Percentiles rank a stretch among this genome's conserved stretches.
Conservation (phyloP, 805 yeast species). For the Metschnikowia arizonensis region DNA sequence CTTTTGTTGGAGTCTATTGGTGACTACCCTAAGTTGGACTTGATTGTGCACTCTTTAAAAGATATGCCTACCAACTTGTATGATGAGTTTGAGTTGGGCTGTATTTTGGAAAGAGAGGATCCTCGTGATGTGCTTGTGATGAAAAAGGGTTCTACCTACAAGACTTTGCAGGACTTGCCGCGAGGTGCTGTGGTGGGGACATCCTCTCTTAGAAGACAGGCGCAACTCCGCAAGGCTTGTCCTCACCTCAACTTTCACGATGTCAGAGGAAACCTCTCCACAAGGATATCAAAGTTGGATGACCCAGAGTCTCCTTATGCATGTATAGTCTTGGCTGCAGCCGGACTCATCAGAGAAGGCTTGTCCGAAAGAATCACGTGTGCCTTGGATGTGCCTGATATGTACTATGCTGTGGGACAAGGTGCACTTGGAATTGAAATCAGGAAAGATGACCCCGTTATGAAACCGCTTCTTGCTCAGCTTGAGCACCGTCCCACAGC, state of each 20-base stretch:
- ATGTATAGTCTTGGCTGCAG: conserved; percentile 86
- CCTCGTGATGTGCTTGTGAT: conserved; percentile 90
- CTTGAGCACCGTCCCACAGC: conserved; percentile 67
- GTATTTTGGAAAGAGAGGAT: conserved; percentile 81
- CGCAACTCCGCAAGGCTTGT: conserved; percentile 75
- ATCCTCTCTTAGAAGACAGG: conserved; percentile 88
- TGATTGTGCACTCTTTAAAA: conserved; percentile 90
- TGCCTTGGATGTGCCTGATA: conserved; percentile 64
- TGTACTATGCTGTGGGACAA: conserved; percentile 98
- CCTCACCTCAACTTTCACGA: conserved; percentile 78
- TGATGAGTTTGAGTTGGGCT: conserved; percentile 83
- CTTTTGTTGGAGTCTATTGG: conserved; percentile 62
- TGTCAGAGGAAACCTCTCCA: conserved; percentile 75
- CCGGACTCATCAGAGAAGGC: conserved; percentile 77
- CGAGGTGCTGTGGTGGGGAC: conserved; percentile 88
- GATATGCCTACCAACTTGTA: conserved; percentile 92
- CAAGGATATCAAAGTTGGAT: conserved; percentile 80
- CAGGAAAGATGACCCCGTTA: conserved; percentile 58
- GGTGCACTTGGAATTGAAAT: conserved; percentile 96
- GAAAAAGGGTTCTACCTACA: conserved; percentile 61
- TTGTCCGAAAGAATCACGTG: conserved; percentile 73
- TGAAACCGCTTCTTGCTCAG: conserved; percentile 54
- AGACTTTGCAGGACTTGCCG: conserved; percentile 69
- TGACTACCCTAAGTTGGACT: conserved; percentile 64
- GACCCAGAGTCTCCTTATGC: conserved; percentile 56